Percentiles rank a stretch among this genome's conserved stretches.
phyloP scores from a whole-genome alignment of 140 eudicot genomes.

The Flaveria floridana region DNA sequence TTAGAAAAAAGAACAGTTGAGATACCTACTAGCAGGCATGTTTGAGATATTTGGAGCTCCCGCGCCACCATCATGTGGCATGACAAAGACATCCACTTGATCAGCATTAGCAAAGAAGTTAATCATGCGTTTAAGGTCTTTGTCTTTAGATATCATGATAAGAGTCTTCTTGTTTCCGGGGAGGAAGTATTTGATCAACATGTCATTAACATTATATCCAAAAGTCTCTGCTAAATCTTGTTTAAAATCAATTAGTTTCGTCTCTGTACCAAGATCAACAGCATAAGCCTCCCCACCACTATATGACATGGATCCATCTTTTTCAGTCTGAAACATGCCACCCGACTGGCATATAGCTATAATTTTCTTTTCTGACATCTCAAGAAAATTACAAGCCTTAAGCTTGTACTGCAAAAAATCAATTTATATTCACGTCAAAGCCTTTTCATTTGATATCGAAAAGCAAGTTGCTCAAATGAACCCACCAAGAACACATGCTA shows the following conservation, averaged over 20 bases:
- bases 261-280: slow-evolving; percentile 61
- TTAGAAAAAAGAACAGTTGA: background rate
- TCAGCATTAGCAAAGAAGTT: slow-evolving; percentile 54
- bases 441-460: background rate
- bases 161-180: slow-evolving; percentile 78
- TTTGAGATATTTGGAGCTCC: slow-evolving; percentile 44
- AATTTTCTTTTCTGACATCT: slow-evolving; percentile 64
- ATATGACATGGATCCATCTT: slow-evolving; percentile 61
- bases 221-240: slow-evolving; percentile 72
- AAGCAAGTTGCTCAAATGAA: background rate
- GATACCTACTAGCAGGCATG: slow-evolving; percentile 76
- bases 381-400: slow-evolving; percentile 21
- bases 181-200: slow-evolving; percentile 72
- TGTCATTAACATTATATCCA: slow-evolving; percentile 44
- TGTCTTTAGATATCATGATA: slow-evolving; percentile 72
- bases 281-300: slow-evolving; percentile 85
- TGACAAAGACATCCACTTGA: slow-evolving; percentile 75
- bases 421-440: background rate
- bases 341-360: slow-evolving; percentile 87
- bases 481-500: background rate
- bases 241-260: slow-evolving; percentile 60
- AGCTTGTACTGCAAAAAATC: slow-evolving; percentile 18
- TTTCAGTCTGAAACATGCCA: slow-evolving; percentile 57
- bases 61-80: slow-evolving; percentile 41
- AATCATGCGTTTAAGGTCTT: slow-evolving; percentile 83